Base-by-base conservation (phyloP, 2,329 filamentous ascomycete genomes). In the Knufia petricola region DNA sequence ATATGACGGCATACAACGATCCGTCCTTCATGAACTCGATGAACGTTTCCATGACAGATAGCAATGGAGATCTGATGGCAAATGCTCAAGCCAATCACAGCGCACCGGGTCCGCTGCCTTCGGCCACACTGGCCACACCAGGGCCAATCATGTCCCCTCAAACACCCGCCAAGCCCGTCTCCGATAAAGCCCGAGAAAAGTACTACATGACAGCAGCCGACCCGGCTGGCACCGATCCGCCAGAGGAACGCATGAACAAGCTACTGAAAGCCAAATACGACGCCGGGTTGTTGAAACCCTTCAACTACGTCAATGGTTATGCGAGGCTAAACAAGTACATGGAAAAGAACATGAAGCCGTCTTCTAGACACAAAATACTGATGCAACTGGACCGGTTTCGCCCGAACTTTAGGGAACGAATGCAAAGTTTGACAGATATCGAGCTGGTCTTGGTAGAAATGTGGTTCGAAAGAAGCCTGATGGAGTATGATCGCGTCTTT, bases 291-390 rank as follows among this genome's bases (percentile, higher is more conserved):
- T 73, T 98, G 50, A 92, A 89, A 62, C 92, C 92, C 1, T 98
- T 98, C 75, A 96, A 96, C 69, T 98, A 98, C 66, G 87, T 96
- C 59, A 94, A 94, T 61, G 92, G 92, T 10, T 98, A 98, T 65
- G 84, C 87, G 9, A 79, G 88, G 26, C 72, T 98, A 41, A 87
- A 88, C 54, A 81, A 84, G 54, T 98, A 95, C 65, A 89, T 98
- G 75, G 88, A 95, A 61, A 80, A 82, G 51, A 83, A 96, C 63
- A 84, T 96, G 63, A 81, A 86, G 46, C 78, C 84, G 20, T 73
- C 78, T 13, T 92, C 86, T 17, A 88, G 92, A 53, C 84, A 94
- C 59, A 92, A 94, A 69, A 95, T 98, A 53, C 70, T 95, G 38
- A 81, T 87, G 52, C 90, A 95, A 61, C 77, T 98, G 37, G 87